Conservation (phyloP, 176 grass and related monocot species). For the Melocanna baccifera region DNA sequence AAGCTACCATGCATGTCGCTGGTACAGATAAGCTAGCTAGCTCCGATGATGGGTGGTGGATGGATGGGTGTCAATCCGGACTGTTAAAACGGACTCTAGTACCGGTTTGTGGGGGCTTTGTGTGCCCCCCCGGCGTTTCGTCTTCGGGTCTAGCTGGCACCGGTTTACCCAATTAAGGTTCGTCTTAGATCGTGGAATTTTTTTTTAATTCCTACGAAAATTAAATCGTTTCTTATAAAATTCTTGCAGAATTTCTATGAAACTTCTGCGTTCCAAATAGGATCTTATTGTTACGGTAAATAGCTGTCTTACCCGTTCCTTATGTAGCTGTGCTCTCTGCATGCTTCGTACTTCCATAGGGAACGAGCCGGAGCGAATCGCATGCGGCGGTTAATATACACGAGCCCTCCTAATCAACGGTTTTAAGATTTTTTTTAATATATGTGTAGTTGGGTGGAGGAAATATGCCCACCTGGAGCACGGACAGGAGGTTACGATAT, state of each 20-base stretch:
- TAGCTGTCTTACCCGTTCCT: too few relatives aligned
- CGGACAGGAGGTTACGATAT: background rate
- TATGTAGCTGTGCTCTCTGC: too few relatives aligned
- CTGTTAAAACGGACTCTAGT: conserved; percentile 13
- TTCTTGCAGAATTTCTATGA: too few relatives aligned
- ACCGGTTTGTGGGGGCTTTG: background rate
- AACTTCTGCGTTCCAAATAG: too few relatives aligned
- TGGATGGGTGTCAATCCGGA: background rate
- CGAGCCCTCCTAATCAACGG: background rate
- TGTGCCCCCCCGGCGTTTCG: background rate
- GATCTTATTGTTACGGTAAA: background rate
- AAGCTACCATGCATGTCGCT: background rate
- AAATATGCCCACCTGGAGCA: conserved; percentile 25
- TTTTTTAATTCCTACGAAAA: too few relatives aligned
- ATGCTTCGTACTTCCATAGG: too few relatives aligned
- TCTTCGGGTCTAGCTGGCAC: background rate
- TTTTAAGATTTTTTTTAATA: background rate
- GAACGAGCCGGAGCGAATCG: background rate
- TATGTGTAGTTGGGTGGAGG: background rate
- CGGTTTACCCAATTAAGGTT: background rate
- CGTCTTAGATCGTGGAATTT: too few relatives aligned
- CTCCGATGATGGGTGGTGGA: background rate
- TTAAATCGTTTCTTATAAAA: too few relatives aligned
- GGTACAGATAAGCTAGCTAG: background rate
- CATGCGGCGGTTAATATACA: background rate